Conservation (phyloP, 768 basidiomycete genomes). For the Hemileccinum impolitum region DNA sequence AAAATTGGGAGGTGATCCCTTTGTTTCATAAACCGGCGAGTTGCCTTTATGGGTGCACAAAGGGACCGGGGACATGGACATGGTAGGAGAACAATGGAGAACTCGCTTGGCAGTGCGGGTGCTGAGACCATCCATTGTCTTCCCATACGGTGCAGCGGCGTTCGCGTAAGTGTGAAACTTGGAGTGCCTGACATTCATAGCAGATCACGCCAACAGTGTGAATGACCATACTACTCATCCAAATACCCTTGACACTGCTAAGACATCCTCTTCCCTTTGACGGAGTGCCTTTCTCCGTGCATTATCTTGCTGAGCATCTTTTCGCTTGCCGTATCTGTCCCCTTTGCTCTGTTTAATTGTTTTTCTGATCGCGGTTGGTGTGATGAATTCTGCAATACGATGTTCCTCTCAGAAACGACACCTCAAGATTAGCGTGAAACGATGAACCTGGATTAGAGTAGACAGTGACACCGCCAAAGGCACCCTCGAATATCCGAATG, state of each 20-base stretch:
- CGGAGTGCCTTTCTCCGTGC: constrained; percentile 60
- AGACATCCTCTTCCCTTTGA: constrained; percentile 65
- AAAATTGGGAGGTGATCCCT: constrained; percentile 2
- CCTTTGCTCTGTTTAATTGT: constrained; percentile 69
- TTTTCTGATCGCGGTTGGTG: constrained; percentile 79
- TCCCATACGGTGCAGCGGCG: background rate
- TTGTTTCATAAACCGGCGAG: constrained; percentile 24
- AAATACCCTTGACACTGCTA: constrained; percentile 89
- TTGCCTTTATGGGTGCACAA: constrained; percentile 32
- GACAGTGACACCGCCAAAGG: constrained; percentile 91
- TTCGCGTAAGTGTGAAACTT: constrained; percentile 2
- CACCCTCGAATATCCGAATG: constrained; percentile 97
- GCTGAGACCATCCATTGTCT: constrained; percentile 16
- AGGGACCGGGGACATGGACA: constrained; percentile 14
- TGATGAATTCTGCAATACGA: constrained; percentile 72
- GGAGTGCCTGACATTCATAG: background rate
- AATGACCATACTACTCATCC: constrained; percentile 44
- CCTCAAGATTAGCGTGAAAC: background rate
- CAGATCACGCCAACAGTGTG: background rate
- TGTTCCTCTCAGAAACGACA: background rate
- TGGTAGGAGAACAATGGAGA: constrained; percentile 30
- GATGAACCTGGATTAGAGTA: constrained; percentile 89
- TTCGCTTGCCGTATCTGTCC: constrained; percentile 76
- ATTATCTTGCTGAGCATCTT: constrained; percentile 71
- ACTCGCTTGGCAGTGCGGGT: constrained; percentile 14